Conservation (phyloP, 371 early-diverging fungal species). For the Rhizopus sp. region DNA sequence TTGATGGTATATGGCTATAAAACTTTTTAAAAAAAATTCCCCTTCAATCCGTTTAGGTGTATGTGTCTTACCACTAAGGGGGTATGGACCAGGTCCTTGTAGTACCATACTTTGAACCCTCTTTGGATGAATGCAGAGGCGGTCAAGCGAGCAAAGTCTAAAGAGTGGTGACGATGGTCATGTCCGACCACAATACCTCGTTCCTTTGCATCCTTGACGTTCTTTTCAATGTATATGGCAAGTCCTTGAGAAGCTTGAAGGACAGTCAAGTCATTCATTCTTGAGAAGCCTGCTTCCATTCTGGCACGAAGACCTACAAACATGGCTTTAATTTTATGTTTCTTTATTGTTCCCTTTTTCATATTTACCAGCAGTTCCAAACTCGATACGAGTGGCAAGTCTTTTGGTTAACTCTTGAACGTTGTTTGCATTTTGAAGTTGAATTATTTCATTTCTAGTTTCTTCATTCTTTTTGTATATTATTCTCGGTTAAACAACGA, state of each 20-base stretch:
- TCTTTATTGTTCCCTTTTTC: not conserved
- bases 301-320: constrained; percentile 81
- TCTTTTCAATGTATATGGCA: constrained; percentile 58
- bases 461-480: constrained; percentile 59
- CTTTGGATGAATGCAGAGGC: constrained; percentile 82
- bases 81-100: constrained; percentile 77
- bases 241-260: constrained; percentile 86
- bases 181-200: constrained; percentile 94
- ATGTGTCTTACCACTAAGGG: constrained; percentile 72
- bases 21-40: not conserved
- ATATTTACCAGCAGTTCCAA: constrained; percentile 83
- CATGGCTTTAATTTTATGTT: constrained; percentile 3
- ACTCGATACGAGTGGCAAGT: constrained; percentile 78
- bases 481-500: not conserved
- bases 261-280: constrained; percentile 95
- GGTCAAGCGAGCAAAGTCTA: constrained; percentile 81
- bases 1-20: constrained; percentile 80
- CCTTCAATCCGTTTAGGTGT: not conserved
- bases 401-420: constrained; percentile 61
- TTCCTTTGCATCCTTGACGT: constrained; percentile 51
- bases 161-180: constrained; percentile 92
- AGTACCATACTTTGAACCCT: constrained; percentile 86
- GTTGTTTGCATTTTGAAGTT: constrained; percentile 55
- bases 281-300: constrained; percentile 95
- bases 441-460: constrained; percentile 65